Base-by-base conservation (phyloP, 129 eudicot species). In the Sambucus nigra region DNA sequence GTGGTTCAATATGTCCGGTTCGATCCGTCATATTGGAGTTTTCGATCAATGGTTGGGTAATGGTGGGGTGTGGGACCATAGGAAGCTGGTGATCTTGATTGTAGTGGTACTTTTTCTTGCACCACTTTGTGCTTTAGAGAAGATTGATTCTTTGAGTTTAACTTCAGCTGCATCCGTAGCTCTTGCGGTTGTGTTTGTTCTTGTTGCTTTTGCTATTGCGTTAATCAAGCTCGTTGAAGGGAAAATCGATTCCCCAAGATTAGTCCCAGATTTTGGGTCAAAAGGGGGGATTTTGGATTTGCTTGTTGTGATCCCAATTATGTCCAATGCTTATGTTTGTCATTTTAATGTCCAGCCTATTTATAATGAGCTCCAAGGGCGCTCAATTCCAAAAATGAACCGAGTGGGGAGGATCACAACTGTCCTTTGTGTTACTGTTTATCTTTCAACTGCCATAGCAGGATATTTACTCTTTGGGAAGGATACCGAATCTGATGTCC, bases 291-390 rank as follows among this genome's bases (percentile, higher is more conserved):
- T 92, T 58, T 60, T 92, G 53, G 94, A 86, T 59, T 69, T 92
- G 59, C 85, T 92, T 61, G 99, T 92, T 31, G 99, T 92, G 54
- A 82, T 92, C 33, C 99, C 99, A 0, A 82, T 92, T 4, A 92
- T 92, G 99, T 67, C 94, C 1, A 92, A 92, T 18, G 99, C 99
- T 7, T 92, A 80, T 54, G 96, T 92, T 10, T 92, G 99, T 47
- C 99, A 92, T 40, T 92, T 92, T 19, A 92, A 92, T 64, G 96
- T 92, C 52, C 96, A 86, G 53, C 99, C 99, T 9, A 86, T 92
- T 52, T 92, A 92, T 41, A 92, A 86, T 51, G 99, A 92, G 73
- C 93, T 89, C n/a, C 83, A 89, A 60, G 86, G 76, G 0, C 81
- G 80, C 0, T 78, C 93, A 16, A 86, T 88, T 40, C 73, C 59